Conservation (phyloP, 768 basidiomycete genomes). For the Pleurotus platypus region DNA sequence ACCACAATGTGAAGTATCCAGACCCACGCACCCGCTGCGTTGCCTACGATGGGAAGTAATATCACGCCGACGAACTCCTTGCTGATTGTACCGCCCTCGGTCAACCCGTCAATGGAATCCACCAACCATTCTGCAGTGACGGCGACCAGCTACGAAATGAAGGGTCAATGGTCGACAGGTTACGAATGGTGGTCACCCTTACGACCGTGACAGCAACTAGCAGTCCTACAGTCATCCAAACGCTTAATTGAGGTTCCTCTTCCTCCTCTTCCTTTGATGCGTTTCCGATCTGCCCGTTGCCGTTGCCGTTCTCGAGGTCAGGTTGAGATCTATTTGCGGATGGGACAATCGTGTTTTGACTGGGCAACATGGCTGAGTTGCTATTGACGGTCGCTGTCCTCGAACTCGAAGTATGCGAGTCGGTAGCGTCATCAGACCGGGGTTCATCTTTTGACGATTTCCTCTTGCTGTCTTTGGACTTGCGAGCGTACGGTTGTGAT, state of each 20-base stretch:
- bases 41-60: constrained; percentile 88
- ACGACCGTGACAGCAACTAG: constrained; percentile 64
- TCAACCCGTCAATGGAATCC: constrained; percentile 76
- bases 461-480: constrained; percentile 17
- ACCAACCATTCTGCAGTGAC: constrained; percentile 74
- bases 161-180: too few relatives aligned
- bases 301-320: constrained; percentile 7
- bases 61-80: constrained; percentile 83
- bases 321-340: constrained; percentile 11
- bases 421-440: neutral
- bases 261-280: constrained; percentile 26
- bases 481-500: constrained; percentile 28
- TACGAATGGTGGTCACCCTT: constrained; percentile 18
- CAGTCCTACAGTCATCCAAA: constrained; percentile 49
- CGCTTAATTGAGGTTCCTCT: constrained; percentile 53
- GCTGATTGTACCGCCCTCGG: constrained; percentile 49
- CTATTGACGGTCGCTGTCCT: neutral
- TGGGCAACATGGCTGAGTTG: neutral
- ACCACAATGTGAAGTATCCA: neutral
- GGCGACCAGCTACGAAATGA: constrained; percentile 44
- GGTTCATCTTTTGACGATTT: constrained; percentile 19
- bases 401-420: neutral
- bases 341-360: neutral
- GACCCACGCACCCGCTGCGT: constrained; percentile 61
- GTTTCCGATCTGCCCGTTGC: neutral